Evolutionary conservation across 768 basidiomycete genomes (phyloP).

Genomic region (Lactifluus subvellereus): DNA sequence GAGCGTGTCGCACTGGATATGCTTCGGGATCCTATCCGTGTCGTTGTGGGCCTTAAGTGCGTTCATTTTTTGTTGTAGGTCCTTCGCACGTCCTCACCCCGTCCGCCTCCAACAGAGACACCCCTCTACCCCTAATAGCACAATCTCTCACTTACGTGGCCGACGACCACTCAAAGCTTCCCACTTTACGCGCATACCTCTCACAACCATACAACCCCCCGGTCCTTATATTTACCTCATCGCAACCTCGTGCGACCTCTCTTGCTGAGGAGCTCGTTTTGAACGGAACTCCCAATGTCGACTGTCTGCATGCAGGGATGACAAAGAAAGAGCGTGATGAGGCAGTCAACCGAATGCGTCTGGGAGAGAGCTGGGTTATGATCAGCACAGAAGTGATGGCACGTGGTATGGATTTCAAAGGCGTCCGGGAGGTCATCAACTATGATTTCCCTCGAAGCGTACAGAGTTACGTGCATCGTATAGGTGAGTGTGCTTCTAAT

Average conservation of each 20-base stretch:
- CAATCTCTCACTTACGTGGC: slow-evolving; percentile 90
- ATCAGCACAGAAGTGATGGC: slow-evolving; percentile 97
- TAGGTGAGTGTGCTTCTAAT: slow-evolving; percentile 46
- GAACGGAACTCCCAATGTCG: slow-evolving; percentile 73
- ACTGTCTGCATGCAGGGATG: slow-evolving; percentile 88
- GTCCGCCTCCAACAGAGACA: slow-evolving; percentile 55
- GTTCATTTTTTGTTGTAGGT: slow-evolving; percentile 29
- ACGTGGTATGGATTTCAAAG: slow-evolving; percentile 96
- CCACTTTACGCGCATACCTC: slow-evolving; percentile 77
- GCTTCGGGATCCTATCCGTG: slow-evolving; percentile 78
- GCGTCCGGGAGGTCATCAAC: slow-evolving; percentile 90
- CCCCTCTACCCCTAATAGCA: slow-evolving; percentile 83
- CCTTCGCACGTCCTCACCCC: neutral
- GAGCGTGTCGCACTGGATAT: slow-evolving; percentile 86
- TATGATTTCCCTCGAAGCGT: slow-evolving; percentile 95
- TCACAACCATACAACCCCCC: slow-evolving; percentile 84
- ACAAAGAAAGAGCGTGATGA: slow-evolving; percentile 84
- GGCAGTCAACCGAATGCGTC: slow-evolving; percentile 76
- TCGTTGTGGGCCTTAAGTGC: slow-evolving; percentile 96
- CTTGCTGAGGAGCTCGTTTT: slow-evolving; percentile 76
- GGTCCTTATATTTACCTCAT: slow-evolving; percentile 83
- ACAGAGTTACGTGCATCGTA: slow-evolving; percentile 94
- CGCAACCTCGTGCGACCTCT: slow-evolving; percentile 79
- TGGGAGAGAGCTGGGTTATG: slow-evolving; percentile 91
- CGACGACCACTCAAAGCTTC: slow-evolving; percentile 90